These are phyloP conservation scores for Puccinia polysora DNA, from an alignment of 1,284 basidiomycete species.

Conservation along the genomic window DNA sequence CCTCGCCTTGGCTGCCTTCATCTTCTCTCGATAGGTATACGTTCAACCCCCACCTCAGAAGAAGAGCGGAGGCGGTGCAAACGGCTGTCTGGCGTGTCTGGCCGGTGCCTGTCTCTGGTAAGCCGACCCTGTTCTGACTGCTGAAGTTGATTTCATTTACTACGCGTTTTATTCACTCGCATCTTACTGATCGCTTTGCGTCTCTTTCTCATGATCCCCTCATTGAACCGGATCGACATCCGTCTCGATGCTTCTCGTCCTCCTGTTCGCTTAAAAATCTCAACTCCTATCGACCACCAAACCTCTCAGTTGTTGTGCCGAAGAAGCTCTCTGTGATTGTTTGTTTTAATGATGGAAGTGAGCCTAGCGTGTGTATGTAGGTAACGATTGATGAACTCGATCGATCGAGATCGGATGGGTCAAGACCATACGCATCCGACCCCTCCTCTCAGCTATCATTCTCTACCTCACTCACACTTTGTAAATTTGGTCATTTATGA, in stretches of 20 bases:
- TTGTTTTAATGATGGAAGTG: slow-evolving; percentile 35
- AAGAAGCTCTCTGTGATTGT: slow-evolving; percentile 43
- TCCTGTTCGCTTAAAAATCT: no score
- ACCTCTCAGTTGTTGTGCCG: slow-evolving; percentile 29
- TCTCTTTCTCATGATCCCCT: not conserved
- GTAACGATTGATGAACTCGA: no score
- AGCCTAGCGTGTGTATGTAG: no score
- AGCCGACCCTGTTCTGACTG: slow-evolving; percentile 1
- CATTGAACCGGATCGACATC: no score
- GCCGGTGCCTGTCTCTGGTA: slow-evolving; percentile 45
- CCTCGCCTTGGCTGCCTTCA: not conserved
- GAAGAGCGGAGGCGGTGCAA: slow-evolving; percentile 35
- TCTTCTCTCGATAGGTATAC: slow-evolving; percentile 19
- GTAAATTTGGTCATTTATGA: no score
- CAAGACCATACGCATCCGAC: no score
- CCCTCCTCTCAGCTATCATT: no score
- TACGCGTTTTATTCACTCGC: not conserved
- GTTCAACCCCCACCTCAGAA: slow-evolving; percentile 39
- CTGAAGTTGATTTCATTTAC: not conserved
- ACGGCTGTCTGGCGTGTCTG: slow-evolving; percentile 44
- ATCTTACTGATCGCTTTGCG: not conserved
- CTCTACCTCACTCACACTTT: no score
- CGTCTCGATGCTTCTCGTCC: not conserved
- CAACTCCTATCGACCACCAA: no score
- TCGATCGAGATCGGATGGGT: no score